Base-by-base conservation (phyloP, 345 rosid species). In the Acer negundo region DNA sequence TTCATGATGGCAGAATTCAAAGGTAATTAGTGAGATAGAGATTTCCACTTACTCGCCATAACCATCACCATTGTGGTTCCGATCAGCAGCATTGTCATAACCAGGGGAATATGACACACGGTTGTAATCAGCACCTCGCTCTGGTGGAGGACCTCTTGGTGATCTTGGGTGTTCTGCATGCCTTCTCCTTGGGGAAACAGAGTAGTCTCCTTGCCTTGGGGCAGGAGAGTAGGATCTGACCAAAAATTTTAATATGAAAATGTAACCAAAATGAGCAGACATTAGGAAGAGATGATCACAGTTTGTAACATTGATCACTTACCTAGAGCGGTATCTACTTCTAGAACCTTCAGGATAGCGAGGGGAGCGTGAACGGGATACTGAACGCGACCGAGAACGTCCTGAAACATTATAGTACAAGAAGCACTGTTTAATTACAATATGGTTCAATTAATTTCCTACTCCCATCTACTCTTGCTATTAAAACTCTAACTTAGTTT, bases 151-250 rank as follows among this genome's bases (percentile, higher is more conserved):
- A 76, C 89, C 93, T 72, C 93, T 86, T 10, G 96, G 94, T 72
- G 95, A 94, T 69, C 91, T 78, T 19, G 91, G 89, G 78, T 80
- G 90, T 71, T 85, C 92, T 13, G 78, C 89, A 17, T 86, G 87
- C 83, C 91, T 91, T 82, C 97, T 84, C 75, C 80, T 80, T 23
- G 99, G 97, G 42, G 99, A 93, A 79, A 80, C 78, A 72, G 98
- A 91, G 82, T 90, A 87, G 75, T 87, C 87, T 67, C 73, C 91
- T 67, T 83, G 80, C 73, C 94, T 91, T 35, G 90, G 88, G 55
- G 80, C 88, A 49, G 99, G 98, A 75, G 99, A 93, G 77, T 90
- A 90, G 58, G 97, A 94, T 91, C 99, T 95, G 77, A 31, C 9
- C 69, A 73, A 66, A 47, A 58, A 6, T 51, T 20, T 79, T 22